These are phyloP conservation scores for Neurospora discreta DNA, from an alignment of 495 filamentous ascomycete species.

Conservation along the genomic window DNA sequence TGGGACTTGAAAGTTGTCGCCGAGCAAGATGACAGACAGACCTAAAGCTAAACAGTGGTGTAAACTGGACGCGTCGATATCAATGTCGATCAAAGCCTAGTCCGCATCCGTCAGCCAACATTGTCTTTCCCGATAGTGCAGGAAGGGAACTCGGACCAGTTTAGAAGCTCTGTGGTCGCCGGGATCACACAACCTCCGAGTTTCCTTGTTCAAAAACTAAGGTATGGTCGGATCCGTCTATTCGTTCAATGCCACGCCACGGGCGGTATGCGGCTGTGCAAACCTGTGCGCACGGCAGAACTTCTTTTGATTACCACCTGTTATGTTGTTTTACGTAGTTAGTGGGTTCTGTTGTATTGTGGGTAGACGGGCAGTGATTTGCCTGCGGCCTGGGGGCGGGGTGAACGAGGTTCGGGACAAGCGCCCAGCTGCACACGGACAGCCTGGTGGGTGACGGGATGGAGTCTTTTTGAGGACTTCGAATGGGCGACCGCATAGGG, in stretches of 20 bases:
- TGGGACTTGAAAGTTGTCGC: neutral
- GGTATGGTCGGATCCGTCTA: neutral
- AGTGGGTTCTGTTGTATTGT: neutral
- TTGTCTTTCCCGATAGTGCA: neutral
- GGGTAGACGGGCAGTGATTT: neutral
- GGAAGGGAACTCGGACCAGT: neutral
- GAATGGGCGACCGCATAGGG: neutral
- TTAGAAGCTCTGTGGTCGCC: neutral
- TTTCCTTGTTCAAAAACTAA: neutral
- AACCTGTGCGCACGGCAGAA: neutral
- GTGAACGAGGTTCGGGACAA: neutral
- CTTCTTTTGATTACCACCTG: neutral
- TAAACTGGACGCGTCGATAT: neutral
- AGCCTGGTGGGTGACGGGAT: neutral
- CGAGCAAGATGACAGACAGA: neutral
- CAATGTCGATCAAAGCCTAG: neutral
- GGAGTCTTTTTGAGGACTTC: neutral
- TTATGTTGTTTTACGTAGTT: neutral
- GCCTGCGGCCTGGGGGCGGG: neutral
- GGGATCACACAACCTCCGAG: neutral
- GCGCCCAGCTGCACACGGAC: neutral
- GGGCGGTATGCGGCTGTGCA: neutral
- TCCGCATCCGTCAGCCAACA: neutral
- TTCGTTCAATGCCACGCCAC: neutral
- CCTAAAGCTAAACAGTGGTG: neutral